Percentiles rank a stretch among this genome's conserved stretches.
Conservation (phyloP, 805 yeast genomes). For the Grigorovia humatica region DNA sequence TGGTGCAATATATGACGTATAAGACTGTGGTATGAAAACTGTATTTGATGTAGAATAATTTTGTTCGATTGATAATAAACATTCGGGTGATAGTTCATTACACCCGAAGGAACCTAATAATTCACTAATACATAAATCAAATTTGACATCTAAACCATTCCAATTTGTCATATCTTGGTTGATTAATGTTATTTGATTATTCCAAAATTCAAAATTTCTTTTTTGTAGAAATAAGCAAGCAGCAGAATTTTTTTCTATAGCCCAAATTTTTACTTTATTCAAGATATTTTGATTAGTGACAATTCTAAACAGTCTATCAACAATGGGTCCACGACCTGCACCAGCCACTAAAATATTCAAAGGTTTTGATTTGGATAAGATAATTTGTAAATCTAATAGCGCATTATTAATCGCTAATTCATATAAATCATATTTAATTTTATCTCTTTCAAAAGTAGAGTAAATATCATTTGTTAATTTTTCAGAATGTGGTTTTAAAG, state of each 20-base stretch:
- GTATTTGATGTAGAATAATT: slow-evolving; percentile 35
- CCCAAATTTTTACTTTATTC: slow-evolving; percentile 32
- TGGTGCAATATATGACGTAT: slow-evolving; percentile 57
- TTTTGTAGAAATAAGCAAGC: slow-evolving; percentile 43
- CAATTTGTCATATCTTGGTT: slow-evolving; percentile 50
- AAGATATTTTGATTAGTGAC: slow-evolving; percentile 7
- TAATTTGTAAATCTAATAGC: slow-evolving; percentile 28
- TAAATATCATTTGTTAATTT: slow-evolving; percentile 53
- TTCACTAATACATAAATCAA: slow-evolving; percentile 66
- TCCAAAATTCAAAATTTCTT: slow-evolving; percentile 46
- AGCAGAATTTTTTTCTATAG: slow-evolving; percentile 63
- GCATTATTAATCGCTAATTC: slow-evolving; percentile 54
- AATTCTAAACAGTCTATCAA: slow-evolving; percentile 33
- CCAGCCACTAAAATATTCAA: slow-evolving; percentile 57
- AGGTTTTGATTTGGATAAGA: slow-evolving; percentile 4
- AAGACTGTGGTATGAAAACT: slow-evolving; percentile 51
- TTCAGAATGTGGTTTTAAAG: slow-evolving; percentile 61
- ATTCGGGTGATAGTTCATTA: slow-evolving; percentile 83
- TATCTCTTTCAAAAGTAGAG: slow-evolving; percentile 61
- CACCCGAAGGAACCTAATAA: slow-evolving; percentile 87
- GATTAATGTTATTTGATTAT: slow-evolving; percentile 38
- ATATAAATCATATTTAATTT: slow-evolving; percentile 57
- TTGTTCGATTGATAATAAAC: slow-evolving; percentile 38
- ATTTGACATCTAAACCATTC: slow-evolving; percentile 29
- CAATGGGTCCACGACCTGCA: slow-evolving; percentile 81